Base-by-base conservation (phyloP, 2,329 filamentous ascomycete species). In the Aspergillus sp. region DNA sequence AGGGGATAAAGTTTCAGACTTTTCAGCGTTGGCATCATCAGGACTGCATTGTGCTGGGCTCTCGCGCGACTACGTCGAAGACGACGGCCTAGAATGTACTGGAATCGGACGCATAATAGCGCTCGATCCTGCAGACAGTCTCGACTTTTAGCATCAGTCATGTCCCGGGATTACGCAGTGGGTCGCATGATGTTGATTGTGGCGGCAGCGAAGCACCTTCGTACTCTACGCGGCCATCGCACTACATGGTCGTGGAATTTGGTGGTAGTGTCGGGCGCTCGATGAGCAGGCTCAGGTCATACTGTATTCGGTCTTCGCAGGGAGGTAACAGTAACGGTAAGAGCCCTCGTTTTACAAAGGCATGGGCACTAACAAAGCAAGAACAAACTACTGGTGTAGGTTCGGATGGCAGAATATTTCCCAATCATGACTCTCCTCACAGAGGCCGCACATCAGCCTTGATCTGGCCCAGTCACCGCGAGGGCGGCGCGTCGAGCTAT, bases 401-500 rank as follows among this genome's bases (percentile, higher is more conserved):
- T n/a, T 25, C 5, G 2, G 23, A 25, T 25, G 23, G 23, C 23
- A 17, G 34, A 38, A 38, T 11, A 38, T 38, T 38, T n/a, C 16
- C 34, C 16, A n/a, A 11, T 4, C 34, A 38, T n/a, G 2, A 2
- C 34, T 38, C 34, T 38, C 4, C 34, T 38, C 11, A 38, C 14
- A n/a, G 34, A 38, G 14, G 34, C 14, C 9, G 34, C 34, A 7
- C 13, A 7, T 38, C 14, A 17, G 11, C 7, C 11, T 17, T 38
- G 11, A 38, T n/a, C 14, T 16, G 11, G 40, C 3, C 14, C 42
- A 23, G 17, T 14, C 23, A 20, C 6, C 29, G 13, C 13, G 4
- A 45, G 11, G 16, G 47, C 49, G 19, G 32, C 43, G 34, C 49
- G 43, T 23, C 49, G 49, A 31, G 49, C 32, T 5, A 51, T 51